Conservation (phyloP, 805 yeast species). For the Metschnikowia gruessii region DNA sequence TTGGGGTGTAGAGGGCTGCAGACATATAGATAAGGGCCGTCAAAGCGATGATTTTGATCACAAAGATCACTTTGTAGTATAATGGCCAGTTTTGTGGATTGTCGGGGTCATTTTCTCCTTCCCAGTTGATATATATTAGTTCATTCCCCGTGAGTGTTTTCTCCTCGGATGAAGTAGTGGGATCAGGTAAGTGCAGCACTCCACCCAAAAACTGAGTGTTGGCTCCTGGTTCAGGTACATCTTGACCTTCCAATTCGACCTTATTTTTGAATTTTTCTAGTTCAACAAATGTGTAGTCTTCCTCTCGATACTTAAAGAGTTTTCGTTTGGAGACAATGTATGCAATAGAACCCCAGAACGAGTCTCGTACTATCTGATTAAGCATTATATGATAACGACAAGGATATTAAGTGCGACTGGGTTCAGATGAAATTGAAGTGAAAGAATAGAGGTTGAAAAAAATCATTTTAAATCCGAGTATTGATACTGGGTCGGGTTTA, state of each 20-base stretch:
- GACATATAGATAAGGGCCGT: constrained; percentile 55
- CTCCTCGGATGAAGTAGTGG: constrained; percentile 3
- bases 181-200: constrained; percentile 4
- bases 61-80: constrained; percentile 36
- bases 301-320: constrained; percentile 27
- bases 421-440: background rate
- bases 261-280: constrained; percentile 26
- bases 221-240: constrained; percentile 5
- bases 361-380: constrained; percentile 28
- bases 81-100: constrained; percentile 58
- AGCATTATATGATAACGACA: constrained; percentile 4
- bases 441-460: background rate
- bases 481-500: too few species aligned
- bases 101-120: constrained; percentile 51
- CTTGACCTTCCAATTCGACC: constrained; percentile 11
- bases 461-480: too few species aligned
- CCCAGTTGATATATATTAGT: constrained; percentile 28
- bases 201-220: constrained; percentile 3
- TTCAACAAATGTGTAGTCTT: constrained; percentile 26
- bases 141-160: constrained; percentile 4
- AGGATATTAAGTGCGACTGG: background rate
- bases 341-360: constrained; percentile 28
- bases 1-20: constrained; percentile 57
- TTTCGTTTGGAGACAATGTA: constrained; percentile 28
- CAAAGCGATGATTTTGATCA: constrained; percentile 41